These are phyloP conservation scores for Boletus vermiculosoides DNA, from an alignment of 768 basidiomycete species.

Conservation along the genomic window DNA sequence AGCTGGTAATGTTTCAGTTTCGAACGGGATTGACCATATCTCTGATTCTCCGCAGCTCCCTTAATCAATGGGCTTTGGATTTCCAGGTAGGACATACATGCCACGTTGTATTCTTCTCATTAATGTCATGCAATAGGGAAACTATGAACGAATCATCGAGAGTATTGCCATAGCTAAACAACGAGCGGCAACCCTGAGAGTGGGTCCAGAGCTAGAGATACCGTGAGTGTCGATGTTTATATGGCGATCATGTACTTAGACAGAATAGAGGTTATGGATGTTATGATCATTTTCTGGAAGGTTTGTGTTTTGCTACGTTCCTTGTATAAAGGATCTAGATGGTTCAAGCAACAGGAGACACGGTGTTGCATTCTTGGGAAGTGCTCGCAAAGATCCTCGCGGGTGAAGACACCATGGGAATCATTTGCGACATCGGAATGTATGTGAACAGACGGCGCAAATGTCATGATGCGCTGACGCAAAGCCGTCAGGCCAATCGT, in stretches of 20 bases:
- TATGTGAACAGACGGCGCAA: constrained; percentile 35
- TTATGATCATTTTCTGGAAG: constrained; percentile 96
- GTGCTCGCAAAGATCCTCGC: constrained; percentile 88
- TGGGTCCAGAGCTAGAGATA: constrained; percentile 96
- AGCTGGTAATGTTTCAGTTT: constrained; percentile 25
- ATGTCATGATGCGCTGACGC: not conserved
- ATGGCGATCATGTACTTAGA: not conserved
- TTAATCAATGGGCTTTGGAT: constrained; percentile 98
- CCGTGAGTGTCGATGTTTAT: constrained; percentile 49
- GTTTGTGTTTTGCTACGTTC: constrained; percentile 37
- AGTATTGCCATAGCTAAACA: constrained; percentile 89
- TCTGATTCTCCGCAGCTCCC: constrained; percentile 54
- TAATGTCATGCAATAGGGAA: constrained; percentile 57
- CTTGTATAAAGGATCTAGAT: not conserved
- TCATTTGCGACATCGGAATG: constrained; percentile 98
- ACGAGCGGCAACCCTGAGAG: constrained; percentile 84
- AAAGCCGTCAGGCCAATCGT: constrained; percentile 73
- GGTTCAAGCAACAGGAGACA: constrained; percentile 68
- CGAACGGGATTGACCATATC: not conserved
- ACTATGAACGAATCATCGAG: constrained; percentile 83
- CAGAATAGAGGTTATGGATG: constrained; percentile 87
- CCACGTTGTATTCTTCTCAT: not conserved
- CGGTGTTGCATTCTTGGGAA: constrained; percentile 96
- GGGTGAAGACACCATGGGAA: constrained; percentile 75
- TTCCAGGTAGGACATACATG: constrained; percentile 63